These are phyloP conservation scores for Chimonanthus praecox DNA, from an alignment of 164 flowering plant genomes.

Conservation along the genomic window DNA sequence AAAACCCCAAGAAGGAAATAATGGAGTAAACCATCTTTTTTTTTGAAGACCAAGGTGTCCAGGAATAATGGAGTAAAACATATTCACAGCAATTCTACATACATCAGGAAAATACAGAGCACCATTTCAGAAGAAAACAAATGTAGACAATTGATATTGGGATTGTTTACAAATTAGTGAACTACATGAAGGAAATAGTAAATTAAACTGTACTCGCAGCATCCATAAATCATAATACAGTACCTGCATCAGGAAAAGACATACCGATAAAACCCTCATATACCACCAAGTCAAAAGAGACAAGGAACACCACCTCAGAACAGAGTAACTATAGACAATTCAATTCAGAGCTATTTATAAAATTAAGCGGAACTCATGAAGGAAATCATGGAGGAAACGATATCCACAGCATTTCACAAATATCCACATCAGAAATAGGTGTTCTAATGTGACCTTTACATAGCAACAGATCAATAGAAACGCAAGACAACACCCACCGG, in stretches of 20 bases:
- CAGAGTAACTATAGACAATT: too few relatives aligned
- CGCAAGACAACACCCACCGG: neutral
- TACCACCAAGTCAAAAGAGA: neutral
- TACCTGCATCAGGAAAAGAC: too few relatives aligned
- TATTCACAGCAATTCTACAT: too few relatives aligned
- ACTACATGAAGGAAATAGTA: neutral
- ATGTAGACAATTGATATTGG: too few relatives aligned
- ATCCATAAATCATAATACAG: neutral
- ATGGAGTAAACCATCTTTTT: neutral
- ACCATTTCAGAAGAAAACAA: too few relatives aligned
- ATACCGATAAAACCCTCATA: too few relatives aligned
- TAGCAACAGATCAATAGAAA: neutral
- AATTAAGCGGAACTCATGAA: neutral
- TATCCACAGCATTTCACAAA: neutral
- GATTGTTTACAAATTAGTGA: neutral
- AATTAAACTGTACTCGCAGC: too few relatives aligned
- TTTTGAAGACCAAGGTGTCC: too few relatives aligned
- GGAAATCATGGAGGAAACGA: neutral
- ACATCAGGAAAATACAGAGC: neutral
- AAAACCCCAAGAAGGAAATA: too few relatives aligned
- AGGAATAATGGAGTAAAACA: neutral
- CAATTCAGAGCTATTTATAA: neutral
- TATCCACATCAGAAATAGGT: slow-evolving; percentile 1
- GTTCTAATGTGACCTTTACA: neutral
- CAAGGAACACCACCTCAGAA: neutral